Evolutionary conservation across 768 basidiomycete species (phyloP).

Genomic region (Collybia mongolica): DNA sequence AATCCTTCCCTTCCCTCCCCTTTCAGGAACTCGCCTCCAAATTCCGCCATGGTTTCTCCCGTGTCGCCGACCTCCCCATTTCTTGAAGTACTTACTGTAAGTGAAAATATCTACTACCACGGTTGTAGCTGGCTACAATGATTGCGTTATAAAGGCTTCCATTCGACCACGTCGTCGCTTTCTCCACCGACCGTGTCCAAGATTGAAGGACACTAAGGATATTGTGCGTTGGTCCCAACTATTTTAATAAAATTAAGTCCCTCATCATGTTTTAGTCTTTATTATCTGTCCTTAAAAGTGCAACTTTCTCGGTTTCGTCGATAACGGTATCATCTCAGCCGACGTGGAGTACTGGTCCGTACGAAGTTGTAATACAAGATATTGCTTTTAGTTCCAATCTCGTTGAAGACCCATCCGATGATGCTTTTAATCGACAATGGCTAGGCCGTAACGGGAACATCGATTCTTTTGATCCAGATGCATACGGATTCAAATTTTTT

Average conservation of each 20-base stretch:
- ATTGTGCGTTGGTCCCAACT: constrained; percentile 32
- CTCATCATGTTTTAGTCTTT: constrained; percentile 32
- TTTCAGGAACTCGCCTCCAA: neutral
- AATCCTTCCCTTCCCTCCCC: constrained; percentile 11
- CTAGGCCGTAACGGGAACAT: constrained; percentile 41
- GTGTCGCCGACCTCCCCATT: constrained; percentile 22
- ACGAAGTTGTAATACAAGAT: constrained; percentile 41
- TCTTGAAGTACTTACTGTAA: constrained; percentile 22
- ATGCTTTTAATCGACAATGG: constrained; percentile 48
- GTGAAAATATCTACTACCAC: neutral
- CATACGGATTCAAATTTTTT: constrained; percentile 45
- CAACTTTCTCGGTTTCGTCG: constrained; percentile 43
- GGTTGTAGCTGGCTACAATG: neutral
- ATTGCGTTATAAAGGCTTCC: constrained; percentile 40
- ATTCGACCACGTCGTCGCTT: constrained; percentile 43
- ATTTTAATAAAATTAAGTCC: neutral
- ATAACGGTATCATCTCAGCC: constrained; percentile 42
- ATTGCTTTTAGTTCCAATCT: constrained; percentile 39
- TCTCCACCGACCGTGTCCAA: constrained; percentile 32
- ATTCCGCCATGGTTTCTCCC: constrained; percentile 12
- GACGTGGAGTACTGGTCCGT: constrained; percentile 31
- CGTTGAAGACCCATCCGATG: constrained; percentile 41
- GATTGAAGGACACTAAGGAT: constrained; percentile 36
- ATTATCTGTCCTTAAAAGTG: constrained; percentile 42
- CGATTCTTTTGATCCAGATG: constrained; percentile 42